phyloP scores from a whole-genome alignment of 2,329 filamentous ascomycete species.

The Xylariaceae sp. region DNA sequence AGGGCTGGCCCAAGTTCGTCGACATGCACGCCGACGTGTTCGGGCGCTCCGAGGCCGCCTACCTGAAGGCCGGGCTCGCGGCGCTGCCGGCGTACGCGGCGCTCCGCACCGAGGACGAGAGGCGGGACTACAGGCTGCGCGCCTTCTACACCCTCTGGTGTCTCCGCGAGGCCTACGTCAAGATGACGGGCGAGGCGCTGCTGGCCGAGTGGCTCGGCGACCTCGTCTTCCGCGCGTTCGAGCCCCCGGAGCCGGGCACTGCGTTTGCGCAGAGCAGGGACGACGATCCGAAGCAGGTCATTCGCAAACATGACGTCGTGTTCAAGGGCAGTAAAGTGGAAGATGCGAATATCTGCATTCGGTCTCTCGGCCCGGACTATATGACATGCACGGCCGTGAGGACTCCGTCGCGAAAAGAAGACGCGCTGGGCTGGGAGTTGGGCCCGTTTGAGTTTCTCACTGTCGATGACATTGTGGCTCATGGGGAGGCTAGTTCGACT shows the following conservation, averaged over 20 bases:
- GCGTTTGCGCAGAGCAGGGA: constrained; percentile 42
- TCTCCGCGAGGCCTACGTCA: constrained; percentile 80
- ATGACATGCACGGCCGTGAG: constrained; percentile 61
- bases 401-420: constrained; percentile 45
- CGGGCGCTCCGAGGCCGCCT: constrained; percentile 62
- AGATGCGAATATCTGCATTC: constrained; percentile 50
- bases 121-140: constrained; percentile 68
- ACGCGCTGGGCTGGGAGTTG: constrained; percentile 47
- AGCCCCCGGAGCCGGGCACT: constrained; percentile 53
- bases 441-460: constrained; percentile 50
- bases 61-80: constrained; percentile 58
- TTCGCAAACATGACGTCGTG: constrained; percentile 46
- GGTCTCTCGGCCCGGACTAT: constrained; percentile 55
- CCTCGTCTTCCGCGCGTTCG: constrained; percentile 70
- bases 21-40: constrained; percentile 77
- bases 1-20: constrained; percentile 70
- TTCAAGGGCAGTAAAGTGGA: constrained; percentile 48
- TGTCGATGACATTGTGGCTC: constrained; percentile 52
- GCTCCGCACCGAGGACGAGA: constrained; percentile 39
- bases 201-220: constrained; percentile 74
- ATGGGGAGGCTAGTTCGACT: constrained; percentile 46
- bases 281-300: constrained; percentile 43
- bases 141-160: constrained; percentile 81
- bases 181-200: constrained; percentile 80
- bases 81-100: constrained; percentile 35